Evolutionary conservation across 2,329 filamentous ascomycete genomes (phyloP), one percentile per base, ranked within the genome.

Genomic region (Botrytis fabae): DNA sequence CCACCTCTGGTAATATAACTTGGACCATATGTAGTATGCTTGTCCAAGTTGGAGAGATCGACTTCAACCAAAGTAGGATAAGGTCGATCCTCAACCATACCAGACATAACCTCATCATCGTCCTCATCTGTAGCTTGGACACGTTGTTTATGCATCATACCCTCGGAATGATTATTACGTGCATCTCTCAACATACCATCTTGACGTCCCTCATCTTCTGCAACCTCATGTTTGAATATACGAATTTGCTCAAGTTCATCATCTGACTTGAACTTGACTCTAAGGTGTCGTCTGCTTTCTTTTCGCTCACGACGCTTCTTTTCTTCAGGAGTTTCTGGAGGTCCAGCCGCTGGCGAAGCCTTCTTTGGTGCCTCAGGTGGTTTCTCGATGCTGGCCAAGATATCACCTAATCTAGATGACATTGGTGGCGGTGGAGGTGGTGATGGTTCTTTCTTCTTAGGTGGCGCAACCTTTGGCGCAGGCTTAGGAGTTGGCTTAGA

Each of bases 221-320:
- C 86, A 1, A 89, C 89, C 75, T 93, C 91, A 78, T 93, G 92
- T 71, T 90, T 89, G 82, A 95, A 94, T 68, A 90, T 84, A 75
- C 88, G 88, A 71, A 93, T 84, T 76, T 92, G 85, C 1, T 90
- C 90, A 44, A 95, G 85, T 44, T 89, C 87, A 28, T 87, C 83
- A 68, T 91, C 92, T 0, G 89, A 86, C 79, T 91, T 92, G 86
- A 92, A 95, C 10, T 83, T 87, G 9, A 95, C 93, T 20, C 90
- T 87, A 35, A 94, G 83, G 75, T 91, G 89, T 51, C 91, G 87
- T 66, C 92, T 87, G 73, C 89, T 86, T 80, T 94, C 92, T 78
- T 93, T 94, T 51, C 92, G 89, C 7, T 93, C 83, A 18, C 93
- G 88, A 78, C 89, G 92, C 2, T 85, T 84, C 77, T 86, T 90